Evolutionary conservation across 2,329 filamentous ascomycete species (phyloP).

Genomic region (Fusarium neocosmosporiellum): DNA sequence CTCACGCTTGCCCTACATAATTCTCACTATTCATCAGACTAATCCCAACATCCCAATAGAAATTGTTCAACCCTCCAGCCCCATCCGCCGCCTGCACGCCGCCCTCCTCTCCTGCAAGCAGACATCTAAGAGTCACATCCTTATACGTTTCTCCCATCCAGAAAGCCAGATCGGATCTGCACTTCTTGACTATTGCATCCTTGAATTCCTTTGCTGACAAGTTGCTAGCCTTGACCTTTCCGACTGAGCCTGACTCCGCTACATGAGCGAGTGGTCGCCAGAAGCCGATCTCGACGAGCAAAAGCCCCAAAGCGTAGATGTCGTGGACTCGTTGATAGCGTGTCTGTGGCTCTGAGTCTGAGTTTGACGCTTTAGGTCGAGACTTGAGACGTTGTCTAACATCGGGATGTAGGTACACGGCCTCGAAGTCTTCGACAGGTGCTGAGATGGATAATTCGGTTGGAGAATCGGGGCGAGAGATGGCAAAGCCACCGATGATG

Average conservation of each 20-base stretch:
- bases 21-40: not conserved
- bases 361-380: not conserved
- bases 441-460: not conserved
- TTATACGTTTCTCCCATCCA: slow-evolving; percentile 6
- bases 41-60: slow-evolving; percentile 16
- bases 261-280: not conserved
- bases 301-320: not conserved
- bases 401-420: not conserved
- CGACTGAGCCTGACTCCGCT: not conserved
- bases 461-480: not conserved
- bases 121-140: not conserved
- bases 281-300: slow-evolving; percentile 1
- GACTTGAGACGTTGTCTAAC: not conserved
- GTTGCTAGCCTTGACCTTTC: not conserved
- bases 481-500: not conserved
- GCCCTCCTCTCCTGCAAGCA: not conserved
- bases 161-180: not conserved
- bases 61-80: not conserved
- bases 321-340: not conserved
- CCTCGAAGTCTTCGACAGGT: not conserved
- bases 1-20: not conserved
- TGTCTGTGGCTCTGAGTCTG: not conserved
- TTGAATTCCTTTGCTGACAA: not conserved
- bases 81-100: slow-evolving; percentile 2
- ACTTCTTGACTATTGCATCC: not conserved